These are phyloP conservation scores for Penicillium riverlandense DNA, from an alignment of 495 filamentous ascomycete genomes.

Conservation along the genomic window DNA sequence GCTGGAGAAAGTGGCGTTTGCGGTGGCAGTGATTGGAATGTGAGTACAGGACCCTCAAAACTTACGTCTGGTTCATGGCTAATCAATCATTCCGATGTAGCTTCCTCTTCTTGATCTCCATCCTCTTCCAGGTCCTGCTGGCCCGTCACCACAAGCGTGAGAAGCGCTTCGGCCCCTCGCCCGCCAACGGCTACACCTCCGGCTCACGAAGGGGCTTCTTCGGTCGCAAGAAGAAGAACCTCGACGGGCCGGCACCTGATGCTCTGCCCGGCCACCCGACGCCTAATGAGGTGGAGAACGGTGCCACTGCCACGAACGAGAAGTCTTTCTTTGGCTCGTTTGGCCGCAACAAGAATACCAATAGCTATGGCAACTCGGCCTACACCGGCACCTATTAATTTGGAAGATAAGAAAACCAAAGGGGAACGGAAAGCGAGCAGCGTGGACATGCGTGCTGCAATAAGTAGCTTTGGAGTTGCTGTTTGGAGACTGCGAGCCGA, in stretches of 20 bases:
- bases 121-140: conserved; percentile 54
- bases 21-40: conserved; percentile 71
- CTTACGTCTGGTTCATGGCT: neutral
- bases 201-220: conserved; percentile 49
- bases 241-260: conserved; percentile 23
- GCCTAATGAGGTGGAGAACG: conserved; percentile 31
- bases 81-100: conserved; percentile 20
- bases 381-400: conserved; percentile 35
- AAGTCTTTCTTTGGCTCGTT: conserved; percentile 19
- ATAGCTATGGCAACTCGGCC: conserved; percentile 31
- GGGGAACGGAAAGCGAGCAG: too few species aligned
- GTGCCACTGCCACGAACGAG: conserved; percentile 10
- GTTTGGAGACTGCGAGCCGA: neutral
- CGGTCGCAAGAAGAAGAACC: conserved; percentile 42
- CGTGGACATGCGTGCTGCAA: neutral
- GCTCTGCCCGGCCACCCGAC: conserved; percentile 30
- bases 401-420: too few species aligned
- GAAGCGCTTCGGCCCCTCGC: conserved; percentile 70
- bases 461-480: neutral
- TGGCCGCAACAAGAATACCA: conserved; percentile 19
- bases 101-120: conserved; percentile 60
- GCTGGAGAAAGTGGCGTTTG: conserved; percentile 65
- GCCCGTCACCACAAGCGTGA: conserved; percentile 68
- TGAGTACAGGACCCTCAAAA: conserved; percentile 38
- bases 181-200: conserved; percentile 70